Percentiles rank a stretch among this genome's conserved stretches.
Conservation (phyloP, 192 early-diverging fungal genomes). For the Entomortierella beljakovae region DNA sequence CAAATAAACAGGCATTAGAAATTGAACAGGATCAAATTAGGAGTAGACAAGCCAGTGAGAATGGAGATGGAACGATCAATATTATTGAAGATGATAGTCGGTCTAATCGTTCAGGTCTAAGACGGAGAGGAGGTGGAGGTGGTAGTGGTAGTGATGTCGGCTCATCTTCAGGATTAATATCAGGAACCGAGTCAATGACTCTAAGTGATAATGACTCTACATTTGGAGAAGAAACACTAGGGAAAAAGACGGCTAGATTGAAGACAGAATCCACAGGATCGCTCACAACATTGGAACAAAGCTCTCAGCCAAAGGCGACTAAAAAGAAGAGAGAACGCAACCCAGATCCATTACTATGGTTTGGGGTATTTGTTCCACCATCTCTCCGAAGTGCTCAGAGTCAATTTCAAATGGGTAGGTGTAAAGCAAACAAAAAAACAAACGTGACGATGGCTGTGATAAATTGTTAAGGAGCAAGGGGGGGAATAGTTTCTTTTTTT, state of each 20-base stretch:
- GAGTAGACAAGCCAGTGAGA: conserved; percentile 6
- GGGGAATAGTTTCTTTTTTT: background rate
- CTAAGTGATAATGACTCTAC: background rate
- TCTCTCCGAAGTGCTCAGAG: conserved; percentile 45
- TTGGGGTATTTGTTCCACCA: conserved; percentile 47
- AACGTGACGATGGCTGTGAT: background rate
- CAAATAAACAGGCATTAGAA: conserved; percentile 5
- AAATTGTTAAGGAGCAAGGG: background rate
- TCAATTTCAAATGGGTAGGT: conserved; percentile 32
- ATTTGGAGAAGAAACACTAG: background rate
- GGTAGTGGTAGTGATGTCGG: too few relatives aligned
- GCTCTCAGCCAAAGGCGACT: background rate
- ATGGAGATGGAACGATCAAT: background rate
- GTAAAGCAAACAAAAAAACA: background rate
- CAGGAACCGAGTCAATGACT: background rate
- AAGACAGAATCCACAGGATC: background rate
- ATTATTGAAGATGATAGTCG: background rate
- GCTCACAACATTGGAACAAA: background rate
- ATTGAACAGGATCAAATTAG: background rate
- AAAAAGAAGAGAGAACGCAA: conserved; percentile 48
- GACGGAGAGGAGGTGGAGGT: conserved; percentile 1
- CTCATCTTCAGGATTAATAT: background rate
- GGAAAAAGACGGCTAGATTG: background rate
- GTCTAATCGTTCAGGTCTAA: background rate
- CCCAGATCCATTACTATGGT: conserved; percentile 47